These are phyloP conservation scores for Penicillium sp. DNA, from an alignment of 2,329 filamentous ascomycete species.

Conservation along the genomic window DNA sequence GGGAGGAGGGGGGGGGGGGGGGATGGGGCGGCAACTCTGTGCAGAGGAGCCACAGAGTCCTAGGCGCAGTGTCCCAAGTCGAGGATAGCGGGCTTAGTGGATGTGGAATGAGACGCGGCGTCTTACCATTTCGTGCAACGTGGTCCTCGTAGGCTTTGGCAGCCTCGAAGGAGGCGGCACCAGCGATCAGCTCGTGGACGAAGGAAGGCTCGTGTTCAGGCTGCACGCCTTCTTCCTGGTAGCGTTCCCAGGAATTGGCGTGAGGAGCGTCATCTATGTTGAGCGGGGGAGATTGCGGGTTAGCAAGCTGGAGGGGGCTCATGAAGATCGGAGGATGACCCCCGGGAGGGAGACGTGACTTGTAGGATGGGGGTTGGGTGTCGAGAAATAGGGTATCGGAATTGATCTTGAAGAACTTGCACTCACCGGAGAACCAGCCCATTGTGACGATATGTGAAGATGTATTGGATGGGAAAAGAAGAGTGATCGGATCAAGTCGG, in stretches of 20 bases:
- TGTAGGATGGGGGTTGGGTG: not conserved
- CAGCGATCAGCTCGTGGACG: slow-evolving; percentile 67
- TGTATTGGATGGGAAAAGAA: not conserved
- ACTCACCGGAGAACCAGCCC: slow-evolving; percentile 20
- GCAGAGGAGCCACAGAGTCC: too few relatives aligned
- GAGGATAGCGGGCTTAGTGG: too few relatives aligned
- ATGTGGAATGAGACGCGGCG: not conserved
- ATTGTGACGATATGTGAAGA: slow-evolving; percentile 9
- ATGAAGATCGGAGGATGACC: not conserved
- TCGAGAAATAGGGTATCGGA: not conserved
- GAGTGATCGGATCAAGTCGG: not conserved
- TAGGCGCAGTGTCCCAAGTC: too few relatives aligned
- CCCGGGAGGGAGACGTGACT: not conserved
- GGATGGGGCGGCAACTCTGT: not conserved
- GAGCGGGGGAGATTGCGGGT: not conserved
- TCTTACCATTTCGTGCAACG: slow-evolving; percentile 58
- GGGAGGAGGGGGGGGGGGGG: too few relatives aligned
- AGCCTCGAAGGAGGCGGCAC: slow-evolving; percentile 68
- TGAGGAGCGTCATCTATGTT: slow-evolving; percentile 41
- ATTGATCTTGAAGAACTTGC: not conserved
- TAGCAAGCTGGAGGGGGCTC: not conserved
- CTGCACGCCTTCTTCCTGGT: slow-evolving; percentile 1
- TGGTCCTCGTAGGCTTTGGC: slow-evolving; percentile 73
- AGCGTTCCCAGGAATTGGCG: slow-evolving; percentile 40
- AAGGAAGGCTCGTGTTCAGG: slow-evolving; percentile 54